Evolutionary conservation across 2,329 filamentous ascomycete species (phyloP).

Genomic region (Pseudocercospora eumusae): DNA sequence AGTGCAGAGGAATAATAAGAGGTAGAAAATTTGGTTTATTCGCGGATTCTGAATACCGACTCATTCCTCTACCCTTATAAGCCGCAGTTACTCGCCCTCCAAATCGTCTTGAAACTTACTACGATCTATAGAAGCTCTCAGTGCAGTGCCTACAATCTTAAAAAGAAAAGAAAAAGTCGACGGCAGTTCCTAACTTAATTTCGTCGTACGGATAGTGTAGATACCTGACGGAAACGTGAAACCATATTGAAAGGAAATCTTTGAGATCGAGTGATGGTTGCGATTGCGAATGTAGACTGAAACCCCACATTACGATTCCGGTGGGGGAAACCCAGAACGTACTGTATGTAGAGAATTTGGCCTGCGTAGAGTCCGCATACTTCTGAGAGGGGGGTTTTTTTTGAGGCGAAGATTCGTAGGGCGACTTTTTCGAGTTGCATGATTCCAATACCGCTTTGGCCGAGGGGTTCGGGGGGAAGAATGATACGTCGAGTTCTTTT

Average conservation of each 20-base stretch:
- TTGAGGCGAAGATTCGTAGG: slow-evolving; percentile 44
- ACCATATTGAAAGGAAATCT: slow-evolving; percentile 61
- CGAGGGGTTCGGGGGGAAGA: slow-evolving; percentile 69
- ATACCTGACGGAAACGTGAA: slow-evolving; percentile 62
- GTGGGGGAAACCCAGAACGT: slow-evolving; percentile 59
- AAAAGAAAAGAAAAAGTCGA: slow-evolving; percentile 62
- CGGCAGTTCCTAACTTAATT: slow-evolving; percentile 55
- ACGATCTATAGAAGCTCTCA: no score
- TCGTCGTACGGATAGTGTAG: slow-evolving; percentile 53
- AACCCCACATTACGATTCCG: slow-evolving; percentile 59
- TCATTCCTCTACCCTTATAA: no score
- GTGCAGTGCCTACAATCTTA: slow-evolving; percentile 57
- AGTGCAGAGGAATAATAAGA: no score
- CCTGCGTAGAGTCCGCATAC: slow-evolving; percentile 45
- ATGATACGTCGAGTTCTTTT: slow-evolving; percentile 67
- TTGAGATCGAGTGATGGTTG: slow-evolving; percentile 49
- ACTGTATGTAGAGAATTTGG: slow-evolving; percentile 59
- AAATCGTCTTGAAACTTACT: no score
- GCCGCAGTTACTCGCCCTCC: slow-evolving; percentile 53
- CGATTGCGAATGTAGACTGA: slow-evolving; percentile 57
- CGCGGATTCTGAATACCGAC: no score
- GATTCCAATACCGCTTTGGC: slow-evolving; percentile 65
- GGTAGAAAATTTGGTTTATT: no score
- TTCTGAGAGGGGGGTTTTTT: slow-evolving; percentile 17
- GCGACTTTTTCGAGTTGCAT: slow-evolving; percentile 52